Conservation (phyloP, 148 eudicot genomes). For the Camellia lanceoleosa region DNA sequence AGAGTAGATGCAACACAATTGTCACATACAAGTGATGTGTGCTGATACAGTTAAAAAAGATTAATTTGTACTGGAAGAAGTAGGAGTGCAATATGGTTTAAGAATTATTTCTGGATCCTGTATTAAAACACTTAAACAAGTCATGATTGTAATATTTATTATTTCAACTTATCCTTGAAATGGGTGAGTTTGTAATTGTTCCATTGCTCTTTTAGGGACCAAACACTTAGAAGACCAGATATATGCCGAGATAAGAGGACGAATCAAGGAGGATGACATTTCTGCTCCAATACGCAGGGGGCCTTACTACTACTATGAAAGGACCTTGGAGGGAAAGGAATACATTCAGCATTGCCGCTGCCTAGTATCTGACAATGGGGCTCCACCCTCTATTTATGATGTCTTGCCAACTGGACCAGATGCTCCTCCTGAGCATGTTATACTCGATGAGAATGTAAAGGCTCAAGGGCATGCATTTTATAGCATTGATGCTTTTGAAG, state of each 20-base stretch:
- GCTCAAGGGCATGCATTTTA: conserved; percentile 68
- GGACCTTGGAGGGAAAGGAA: conserved; percentile 77
- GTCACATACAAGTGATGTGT: not conserved
- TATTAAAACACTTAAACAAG: not conserved
- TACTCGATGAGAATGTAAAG: conserved; percentile 81
- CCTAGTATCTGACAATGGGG: conserved; percentile 31
- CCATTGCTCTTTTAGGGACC: conserved; percentile 39
- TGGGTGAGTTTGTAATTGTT: not conserved
- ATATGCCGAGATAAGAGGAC: conserved; percentile 75
- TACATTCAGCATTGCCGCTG: conserved; percentile 77
- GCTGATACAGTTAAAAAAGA: not conserved
- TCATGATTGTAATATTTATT: not conserved
- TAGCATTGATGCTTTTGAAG: conserved; percentile 57
- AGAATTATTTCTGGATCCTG: not conserved
- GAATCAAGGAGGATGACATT: conserved; percentile 84
- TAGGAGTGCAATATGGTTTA: not conserved
- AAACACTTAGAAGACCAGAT: conserved; percentile 66
- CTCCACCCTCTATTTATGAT: conserved; percentile 60
- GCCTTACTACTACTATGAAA: conserved; percentile 65
- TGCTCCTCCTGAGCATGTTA: conserved; percentile 77
- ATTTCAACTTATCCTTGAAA: not conserved
- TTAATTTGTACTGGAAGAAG: not conserved
- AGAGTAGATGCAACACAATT: not conserved
- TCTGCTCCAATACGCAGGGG: conserved; percentile 74
- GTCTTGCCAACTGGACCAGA: conserved; percentile 75